Base-by-base conservation (phyloP, 352 stramenopile species). In the Peronosclerospora sorghi region DNA sequence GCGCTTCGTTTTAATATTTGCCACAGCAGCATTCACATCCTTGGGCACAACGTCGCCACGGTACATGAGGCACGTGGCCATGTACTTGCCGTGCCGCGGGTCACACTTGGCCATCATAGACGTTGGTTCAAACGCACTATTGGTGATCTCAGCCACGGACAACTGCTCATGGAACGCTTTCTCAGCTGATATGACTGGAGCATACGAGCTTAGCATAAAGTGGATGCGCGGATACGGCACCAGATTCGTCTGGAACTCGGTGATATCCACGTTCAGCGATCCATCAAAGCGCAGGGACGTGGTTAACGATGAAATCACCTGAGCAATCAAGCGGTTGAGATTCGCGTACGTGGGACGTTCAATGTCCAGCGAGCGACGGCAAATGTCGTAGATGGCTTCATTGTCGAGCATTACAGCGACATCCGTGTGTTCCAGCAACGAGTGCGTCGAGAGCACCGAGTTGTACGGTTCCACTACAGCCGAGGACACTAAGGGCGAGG, bases 91-190 rank as follows among this genome's bases (percentile, higher is more conserved):
- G 65, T 98, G 94, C 52, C 94, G 83, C 69, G 96, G 96, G 68
- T 99, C 96, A 41, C 95, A 98, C 81, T 98, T 99, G 68, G 94
- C 95, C 89, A 98, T 97, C 93, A 98, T 98, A 36, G 73, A 83
- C 20, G 68, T 73, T 5, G 90, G 89, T 62, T 98, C 93, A 58
- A 98, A 98, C 35, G 93, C 87, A 14, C 76, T 85, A 68, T 96
- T 97, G 55, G 94, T 98, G 56, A 98, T 97, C 62, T 98, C 88
- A 5, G 89, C 74, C 19, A 98, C 94, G 1, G 86, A 96, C 5
- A 98, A 71, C 48, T 94, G 73, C 59, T 98, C 91, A 69, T 98
- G 64, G 73, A 95, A 96, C 7, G 87, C 89, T 69, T 97, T 97
- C 54, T 97, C 88, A 14, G 83, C 80, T 13, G 84, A 96, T 57